A percentile compares a stretch with the other conserved stretches of the same genome.
These are phyloP conservation scores for Ceriops decandra DNA, from an alignment of 345 rosid genomes.

Conservation along the genomic window DNA sequence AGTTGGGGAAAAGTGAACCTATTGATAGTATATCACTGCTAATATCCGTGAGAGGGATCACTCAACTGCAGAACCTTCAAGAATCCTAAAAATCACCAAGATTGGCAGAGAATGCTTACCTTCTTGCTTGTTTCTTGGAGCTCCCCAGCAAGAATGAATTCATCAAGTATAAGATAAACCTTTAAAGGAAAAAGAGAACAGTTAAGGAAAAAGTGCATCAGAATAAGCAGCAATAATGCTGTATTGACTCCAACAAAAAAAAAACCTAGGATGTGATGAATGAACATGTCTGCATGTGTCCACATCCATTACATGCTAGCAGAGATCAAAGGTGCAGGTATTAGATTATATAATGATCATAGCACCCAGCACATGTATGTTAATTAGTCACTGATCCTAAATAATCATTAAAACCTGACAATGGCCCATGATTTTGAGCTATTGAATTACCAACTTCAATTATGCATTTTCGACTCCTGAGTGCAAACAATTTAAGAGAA, in stretches of 20 bases:
- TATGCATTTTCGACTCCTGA: no score
- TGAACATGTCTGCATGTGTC: no score
- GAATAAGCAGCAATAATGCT: not conserved
- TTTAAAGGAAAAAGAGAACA: slow-evolving; percentile 14
- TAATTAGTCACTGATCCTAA: no score
- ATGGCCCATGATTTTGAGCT: no score
- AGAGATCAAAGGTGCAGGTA: no score
- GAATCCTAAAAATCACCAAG: not conserved
- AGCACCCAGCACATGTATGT: no score
- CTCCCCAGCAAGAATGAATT: slow-evolving; percentile 99
- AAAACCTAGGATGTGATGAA: not conserved
- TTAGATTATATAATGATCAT: no score
- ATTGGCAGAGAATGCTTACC: slow-evolving; percentile 33
- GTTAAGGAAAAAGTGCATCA: not conserved
- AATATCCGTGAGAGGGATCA: not conserved
- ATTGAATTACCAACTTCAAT: no score
- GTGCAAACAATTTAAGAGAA: no score
- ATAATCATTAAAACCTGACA: no score
- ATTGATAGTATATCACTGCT: no score
- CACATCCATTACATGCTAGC: no score
- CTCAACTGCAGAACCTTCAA: not conserved
- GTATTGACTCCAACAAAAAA: not conserved
- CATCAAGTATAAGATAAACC: slow-evolving; percentile 97
- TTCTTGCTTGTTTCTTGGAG: slow-evolving; percentile 99
- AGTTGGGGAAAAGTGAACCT: not conserved